These are phyloP conservation scores for Boletellus ananiceps DNA, from an alignment of 768 basidiomycete species.

Conservation along the genomic window DNA sequence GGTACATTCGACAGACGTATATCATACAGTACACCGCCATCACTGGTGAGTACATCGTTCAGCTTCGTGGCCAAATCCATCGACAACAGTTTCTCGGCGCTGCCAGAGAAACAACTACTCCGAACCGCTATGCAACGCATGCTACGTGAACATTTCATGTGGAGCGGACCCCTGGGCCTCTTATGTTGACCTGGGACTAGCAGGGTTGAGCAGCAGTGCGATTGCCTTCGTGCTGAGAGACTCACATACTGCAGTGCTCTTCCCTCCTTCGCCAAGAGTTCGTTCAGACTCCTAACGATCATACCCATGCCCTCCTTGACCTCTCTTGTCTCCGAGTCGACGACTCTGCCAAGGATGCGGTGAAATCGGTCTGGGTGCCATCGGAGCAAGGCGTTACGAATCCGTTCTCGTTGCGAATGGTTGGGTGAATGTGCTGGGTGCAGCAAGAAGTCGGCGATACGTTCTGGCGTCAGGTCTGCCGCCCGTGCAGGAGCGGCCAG, in stretches of 20 bases:
- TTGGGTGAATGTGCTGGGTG: constrained; percentile 59
- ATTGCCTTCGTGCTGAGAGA: not conserved
- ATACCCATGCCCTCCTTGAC: constrained; percentile 64
- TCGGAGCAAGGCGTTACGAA: constrained; percentile 60
- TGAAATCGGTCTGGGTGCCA: constrained; percentile 83
- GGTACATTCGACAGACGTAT: constrained; percentile 5
- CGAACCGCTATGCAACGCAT: not conserved
- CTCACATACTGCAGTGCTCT: constrained; percentile 20
- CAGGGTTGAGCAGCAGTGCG: not conserved
- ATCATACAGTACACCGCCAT: constrained; percentile 19
- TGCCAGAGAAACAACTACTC: constrained; percentile 13
- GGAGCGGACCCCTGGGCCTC: not conserved
- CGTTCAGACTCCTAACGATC: constrained; percentile 65
- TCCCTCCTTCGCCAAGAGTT: constrained; percentile 46
- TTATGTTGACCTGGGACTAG: constrained; percentile 17
- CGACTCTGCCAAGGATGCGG: constrained; percentile 49
- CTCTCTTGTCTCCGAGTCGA: constrained; percentile 43
- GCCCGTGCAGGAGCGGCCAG: constrained; percentile 37
- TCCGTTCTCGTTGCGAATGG: constrained; percentile 58
- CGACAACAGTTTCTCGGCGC: constrained; percentile 12
- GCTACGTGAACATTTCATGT: not conserved
- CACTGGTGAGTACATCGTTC: constrained; percentile 6
- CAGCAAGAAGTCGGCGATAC: constrained; percentile 57
- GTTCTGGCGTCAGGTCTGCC: constrained; percentile 50
- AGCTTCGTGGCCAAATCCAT: constrained; percentile 7